These are phyloP conservation scores for Piromyces finnis DNA, from an alignment of 192 early-diverging fungal species.

Conservation along the genomic window DNA sequence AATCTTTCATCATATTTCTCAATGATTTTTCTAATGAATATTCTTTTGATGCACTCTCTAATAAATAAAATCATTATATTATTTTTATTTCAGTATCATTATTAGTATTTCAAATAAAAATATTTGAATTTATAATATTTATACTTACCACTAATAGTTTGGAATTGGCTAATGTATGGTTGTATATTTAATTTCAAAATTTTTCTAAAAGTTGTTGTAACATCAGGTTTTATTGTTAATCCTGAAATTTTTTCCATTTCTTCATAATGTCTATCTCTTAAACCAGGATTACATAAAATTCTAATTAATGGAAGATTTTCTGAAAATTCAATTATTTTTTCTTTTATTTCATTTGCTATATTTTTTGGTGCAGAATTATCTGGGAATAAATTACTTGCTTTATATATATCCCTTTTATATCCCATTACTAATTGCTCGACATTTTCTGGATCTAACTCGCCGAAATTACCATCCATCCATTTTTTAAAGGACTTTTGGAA, in stretches of 20 bases:
- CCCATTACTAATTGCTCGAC: conserved; percentile 33
- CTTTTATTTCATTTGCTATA: conserved; percentile 38
- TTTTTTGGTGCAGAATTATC: conserved; percentile 31
- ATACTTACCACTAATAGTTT: conserved; percentile 34
- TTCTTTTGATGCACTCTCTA: conserved; percentile 39
- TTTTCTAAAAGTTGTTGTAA: conserved; percentile 23
- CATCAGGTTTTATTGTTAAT: conserved; percentile 33
- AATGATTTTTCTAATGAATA: conserved; percentile 46
- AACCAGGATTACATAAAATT: conserved; percentile 41
- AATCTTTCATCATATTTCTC: conserved; percentile 38
- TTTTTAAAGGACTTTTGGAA: conserved; percentile 41
- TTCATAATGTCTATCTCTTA: conserved; percentile 37
- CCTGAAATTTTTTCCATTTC: conserved; percentile 18
- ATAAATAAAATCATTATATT: too few species aligned
- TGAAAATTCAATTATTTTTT: conserved; percentile 44
- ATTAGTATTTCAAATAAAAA: too few species aligned
- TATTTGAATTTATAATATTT: too few species aligned
- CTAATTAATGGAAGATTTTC: conserved; percentile 36
- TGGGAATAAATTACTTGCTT: conserved; percentile 25
- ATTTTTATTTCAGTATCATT: too few species aligned
- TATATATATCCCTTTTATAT: conserved; percentile 39
- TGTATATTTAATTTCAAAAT: conserved; percentile 40
- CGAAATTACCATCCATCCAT: conserved; percentile 44
- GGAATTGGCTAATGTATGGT: conserved; percentile 23
- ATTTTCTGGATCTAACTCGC: conserved; percentile 36